Evolutionary conservation across 1,284 basidiomycete genomes (phyloP).

Genomic region (Irpex lacteus): DNA sequence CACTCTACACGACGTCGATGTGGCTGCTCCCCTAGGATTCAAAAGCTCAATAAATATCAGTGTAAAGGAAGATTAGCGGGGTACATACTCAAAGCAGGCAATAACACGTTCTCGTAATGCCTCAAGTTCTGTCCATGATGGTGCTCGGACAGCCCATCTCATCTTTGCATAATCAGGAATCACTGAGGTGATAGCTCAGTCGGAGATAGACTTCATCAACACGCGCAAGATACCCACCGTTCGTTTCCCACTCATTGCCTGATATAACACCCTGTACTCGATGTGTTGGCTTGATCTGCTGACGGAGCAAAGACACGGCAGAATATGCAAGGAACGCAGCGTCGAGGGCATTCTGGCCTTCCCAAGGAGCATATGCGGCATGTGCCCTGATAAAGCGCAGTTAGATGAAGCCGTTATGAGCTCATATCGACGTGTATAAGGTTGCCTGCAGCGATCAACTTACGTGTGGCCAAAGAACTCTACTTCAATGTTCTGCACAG

Average conservation of each 20-base stretch:
- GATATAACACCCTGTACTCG: slow-evolving; percentile 67
- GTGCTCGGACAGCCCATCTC: slow-evolving; percentile 70
- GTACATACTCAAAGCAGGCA: slow-evolving; percentile 68
- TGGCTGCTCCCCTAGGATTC: slow-evolving; percentile 55
- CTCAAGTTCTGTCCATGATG: slow-evolving; percentile 57
- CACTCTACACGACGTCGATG: slow-evolving; percentile 68
- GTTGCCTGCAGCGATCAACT: slow-evolving; percentile 18
- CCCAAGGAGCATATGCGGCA: slow-evolving; percentile 76
- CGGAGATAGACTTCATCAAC: not conserved
- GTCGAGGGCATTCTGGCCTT: slow-evolving; percentile 82
- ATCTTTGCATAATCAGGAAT: slow-evolving; percentile 78
- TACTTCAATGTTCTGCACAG: slow-evolving; percentile 56
- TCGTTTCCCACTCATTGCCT: slow-evolving; percentile 58
- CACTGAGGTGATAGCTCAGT: slow-evolving; percentile 40
- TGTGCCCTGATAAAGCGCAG: slow-evolving; percentile 52
- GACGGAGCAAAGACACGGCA: slow-evolving; percentile 70
- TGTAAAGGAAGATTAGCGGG: not conserved
- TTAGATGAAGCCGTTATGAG: not conserved
- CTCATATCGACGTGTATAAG: not conserved
- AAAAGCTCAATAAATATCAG: slow-evolving; percentile 3
- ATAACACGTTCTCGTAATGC: slow-evolving; percentile 57
- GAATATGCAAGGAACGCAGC: slow-evolving; percentile 82
- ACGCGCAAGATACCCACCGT: slow-evolving; percentile 41
- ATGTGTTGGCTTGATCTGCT: slow-evolving; percentile 53
- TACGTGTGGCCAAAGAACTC: slow-evolving; percentile 71